phyloP scores from a whole-genome alignment of 345 rosid species.

The Triadica sebifera region DNA sequence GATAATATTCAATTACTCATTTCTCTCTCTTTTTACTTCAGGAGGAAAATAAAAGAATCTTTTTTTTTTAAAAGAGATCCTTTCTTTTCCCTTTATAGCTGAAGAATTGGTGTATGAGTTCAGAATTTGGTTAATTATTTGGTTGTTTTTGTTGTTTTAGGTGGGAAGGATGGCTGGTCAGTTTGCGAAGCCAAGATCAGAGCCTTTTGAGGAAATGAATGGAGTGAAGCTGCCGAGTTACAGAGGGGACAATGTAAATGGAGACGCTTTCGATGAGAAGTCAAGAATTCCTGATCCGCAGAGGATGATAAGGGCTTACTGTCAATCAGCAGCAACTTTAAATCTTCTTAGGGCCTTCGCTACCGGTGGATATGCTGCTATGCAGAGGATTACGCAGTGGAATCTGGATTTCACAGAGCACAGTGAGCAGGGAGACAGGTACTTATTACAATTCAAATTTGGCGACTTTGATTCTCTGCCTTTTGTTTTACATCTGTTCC shows the following conservation, averaged over 20 bases:
- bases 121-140: neutral
- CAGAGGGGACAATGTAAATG: slow-evolving; percentile 30
- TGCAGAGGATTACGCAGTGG: slow-evolving; percentile 36
- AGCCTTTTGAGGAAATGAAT: slow-evolving; percentile 23
- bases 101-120: neutral
- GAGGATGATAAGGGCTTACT: slow-evolving; percentile 34
- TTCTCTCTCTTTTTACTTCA: too few species aligned
- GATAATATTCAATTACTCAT: too few species aligned
- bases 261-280: slow-evolving; percentile 29
- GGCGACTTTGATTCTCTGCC: neutral
- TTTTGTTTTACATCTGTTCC: neutral
- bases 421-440: slow-evolving; percentile 36
- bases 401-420: slow-evolving; percentile 31
- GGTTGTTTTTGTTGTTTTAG: slow-evolving; percentile 3
- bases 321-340: slow-evolving; percentile 32
- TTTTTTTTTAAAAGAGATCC: too few species aligned
- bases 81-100: too few species aligned
- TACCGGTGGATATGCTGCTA: slow-evolving; percentile 33
- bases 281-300: slow-evolving; percentile 29
- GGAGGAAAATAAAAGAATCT: too few species aligned
- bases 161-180: slow-evolving; percentile 36
- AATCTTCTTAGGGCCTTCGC: slow-evolving; percentile 34
- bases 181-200: slow-evolving; percentile 34
- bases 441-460: neutral
- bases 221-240: slow-evolving; percentile 35